phyloP scores from a whole-genome alignment of 2,329 filamentous ascomycete species.

The Fonsecaea monophora region DNA sequence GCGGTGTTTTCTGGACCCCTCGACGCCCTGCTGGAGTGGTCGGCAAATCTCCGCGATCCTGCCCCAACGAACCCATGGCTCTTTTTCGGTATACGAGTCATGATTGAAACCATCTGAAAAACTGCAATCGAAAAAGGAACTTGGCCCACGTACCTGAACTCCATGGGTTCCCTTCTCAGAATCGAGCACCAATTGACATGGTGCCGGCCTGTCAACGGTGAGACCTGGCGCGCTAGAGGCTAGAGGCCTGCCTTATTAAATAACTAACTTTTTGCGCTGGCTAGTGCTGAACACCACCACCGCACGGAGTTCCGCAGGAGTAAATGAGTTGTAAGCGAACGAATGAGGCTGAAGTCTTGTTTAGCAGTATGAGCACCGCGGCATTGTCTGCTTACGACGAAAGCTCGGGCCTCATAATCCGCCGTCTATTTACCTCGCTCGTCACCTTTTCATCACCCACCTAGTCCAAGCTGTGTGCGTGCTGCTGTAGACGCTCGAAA shows the following conservation, averaged over 20 bases:
- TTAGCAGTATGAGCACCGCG: background rate
- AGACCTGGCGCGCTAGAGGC: background rate
- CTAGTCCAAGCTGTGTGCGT: background rate
- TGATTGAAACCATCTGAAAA: background rate
- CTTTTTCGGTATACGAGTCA: background rate
- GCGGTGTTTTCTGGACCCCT: background rate
- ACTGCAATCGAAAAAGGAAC: background rate
- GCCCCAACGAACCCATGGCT: background rate
- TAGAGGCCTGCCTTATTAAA: background rate
- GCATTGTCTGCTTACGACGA: background rate
- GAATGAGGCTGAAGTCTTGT: background rate
- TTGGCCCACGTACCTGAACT: background rate
- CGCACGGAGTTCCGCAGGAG: background rate
- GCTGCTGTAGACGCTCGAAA: background rate
- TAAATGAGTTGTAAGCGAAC: background rate
- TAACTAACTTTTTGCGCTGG: background rate
- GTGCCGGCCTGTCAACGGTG: background rate
- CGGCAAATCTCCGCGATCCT: background rate
- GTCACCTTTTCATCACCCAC: background rate
- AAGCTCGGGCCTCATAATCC: background rate
- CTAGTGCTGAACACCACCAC: background rate
- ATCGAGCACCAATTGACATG: background rate
- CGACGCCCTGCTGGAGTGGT: background rate
- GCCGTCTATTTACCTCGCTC: background rate
- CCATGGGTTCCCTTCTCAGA: background rate